These are phyloP conservation scores for Blepharisma undulans DNA, from an alignment of 169 alveolate species.

Conservation along the genomic window DNA sequence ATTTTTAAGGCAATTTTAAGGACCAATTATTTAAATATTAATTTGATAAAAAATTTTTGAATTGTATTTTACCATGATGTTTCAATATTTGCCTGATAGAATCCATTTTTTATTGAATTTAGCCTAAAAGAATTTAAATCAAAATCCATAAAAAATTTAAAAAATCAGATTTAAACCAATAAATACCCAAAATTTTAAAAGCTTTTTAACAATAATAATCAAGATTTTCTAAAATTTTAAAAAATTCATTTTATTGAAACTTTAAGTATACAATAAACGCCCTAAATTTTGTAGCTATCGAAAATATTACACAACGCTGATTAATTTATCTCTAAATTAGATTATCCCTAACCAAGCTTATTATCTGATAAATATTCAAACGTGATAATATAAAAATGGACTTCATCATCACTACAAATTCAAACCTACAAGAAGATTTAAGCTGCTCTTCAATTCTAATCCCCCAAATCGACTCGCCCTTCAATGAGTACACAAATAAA, in stretches of 20 bases:
- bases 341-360: too few species aligned
- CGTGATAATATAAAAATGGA: neutral
- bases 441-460: neutral
- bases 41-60: neutral
- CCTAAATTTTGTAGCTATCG: too few species aligned
- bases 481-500: neutral
- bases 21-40: neutral
- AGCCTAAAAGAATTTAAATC: neutral
- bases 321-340: too few species aligned
- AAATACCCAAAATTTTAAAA: too few species aligned
- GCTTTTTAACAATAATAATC: too few species aligned
- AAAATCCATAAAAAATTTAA: neutral
- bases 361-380: too few species aligned
- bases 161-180: neutral
- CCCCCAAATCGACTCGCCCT: neutral
- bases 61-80: neutral
- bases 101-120: neutral
- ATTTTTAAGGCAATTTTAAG: neutral
- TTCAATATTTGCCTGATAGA: neutral
- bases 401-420: neutral
- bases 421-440: neutral
- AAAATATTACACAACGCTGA: too few species aligned
- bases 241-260: too few species aligned
- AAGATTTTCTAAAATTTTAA: too few species aligned
- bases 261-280: too few species aligned